Evolutionary conservation across 331 rosid genomes (phyloP).

Genomic region (Cydonia oblonga): DNA sequence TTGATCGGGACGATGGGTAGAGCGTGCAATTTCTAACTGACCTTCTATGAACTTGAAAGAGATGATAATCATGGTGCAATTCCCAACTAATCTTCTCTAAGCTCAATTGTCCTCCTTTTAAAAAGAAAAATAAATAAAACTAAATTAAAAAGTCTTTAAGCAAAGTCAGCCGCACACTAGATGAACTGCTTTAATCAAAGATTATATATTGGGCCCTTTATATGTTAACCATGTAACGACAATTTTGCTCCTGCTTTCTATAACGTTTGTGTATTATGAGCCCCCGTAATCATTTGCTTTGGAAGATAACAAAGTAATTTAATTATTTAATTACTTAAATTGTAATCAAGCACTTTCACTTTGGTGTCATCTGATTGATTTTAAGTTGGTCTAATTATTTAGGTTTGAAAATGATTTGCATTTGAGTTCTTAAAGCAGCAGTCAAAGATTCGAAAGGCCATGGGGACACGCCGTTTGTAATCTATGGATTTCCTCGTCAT

Average conservation of each 20-base stretch:
- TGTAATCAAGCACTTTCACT: neutral
- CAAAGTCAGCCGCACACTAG: slow-evolving; percentile 10
- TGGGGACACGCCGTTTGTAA: neutral
- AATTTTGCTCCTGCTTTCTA: neutral
- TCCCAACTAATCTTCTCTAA: no score
- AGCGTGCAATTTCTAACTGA: rapidly evolving
- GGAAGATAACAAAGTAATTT: neutral
- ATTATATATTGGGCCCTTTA: neutral
- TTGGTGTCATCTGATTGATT: neutral
- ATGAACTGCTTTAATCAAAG: neutral
- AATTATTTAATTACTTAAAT: neutral
- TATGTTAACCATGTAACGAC: neutral
- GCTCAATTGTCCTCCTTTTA: no score
- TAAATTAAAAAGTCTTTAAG: neutral
- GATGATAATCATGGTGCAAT: no score
- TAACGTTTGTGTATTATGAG: neutral
- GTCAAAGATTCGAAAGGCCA: slow-evolving; percentile 5
- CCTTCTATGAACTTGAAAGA: no score
- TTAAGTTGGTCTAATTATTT: neutral
- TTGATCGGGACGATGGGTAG: no score
- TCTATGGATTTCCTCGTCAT: neutral
- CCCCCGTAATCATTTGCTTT: neutral
- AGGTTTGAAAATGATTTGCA: neutral
- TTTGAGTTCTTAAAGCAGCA: slow-evolving; percentile 5
- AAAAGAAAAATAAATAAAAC: no score